A percentile compares a stretch with the other conserved stretches of the same genome.
These are phyloP conservation scores for Coemansia sp. DNA, from an alignment of 192 early-diverging fungal genomes.

Conservation along the genomic window DNA sequence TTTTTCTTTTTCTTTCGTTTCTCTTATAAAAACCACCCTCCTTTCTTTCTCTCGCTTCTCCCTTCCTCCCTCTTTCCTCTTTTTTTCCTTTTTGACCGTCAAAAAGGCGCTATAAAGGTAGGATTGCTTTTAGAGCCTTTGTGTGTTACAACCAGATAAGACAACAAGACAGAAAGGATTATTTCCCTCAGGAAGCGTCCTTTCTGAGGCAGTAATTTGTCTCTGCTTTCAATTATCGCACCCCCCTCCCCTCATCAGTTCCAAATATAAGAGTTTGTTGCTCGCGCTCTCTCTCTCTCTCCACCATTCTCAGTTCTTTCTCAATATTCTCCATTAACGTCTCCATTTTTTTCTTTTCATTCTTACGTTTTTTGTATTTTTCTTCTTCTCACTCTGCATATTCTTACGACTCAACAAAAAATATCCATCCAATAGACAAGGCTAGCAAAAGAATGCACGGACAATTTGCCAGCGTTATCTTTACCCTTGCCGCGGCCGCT, in stretches of 20 bases:
- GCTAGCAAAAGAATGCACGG: neutral
- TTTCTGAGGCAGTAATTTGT: neutral
- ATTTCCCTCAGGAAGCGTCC: neutral
- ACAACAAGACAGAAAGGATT: neutral
- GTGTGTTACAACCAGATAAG: neutral
- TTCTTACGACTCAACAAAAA: neutral
- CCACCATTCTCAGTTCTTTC: neutral
- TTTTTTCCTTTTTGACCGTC: slow-evolving; percentile 9
- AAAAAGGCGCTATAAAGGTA: slow-evolving; percentile 2
- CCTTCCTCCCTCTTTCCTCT: slow-evolving; percentile 1
- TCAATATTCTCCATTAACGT: neutral
- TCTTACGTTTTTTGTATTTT: neutral
- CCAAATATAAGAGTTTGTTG: neutral
- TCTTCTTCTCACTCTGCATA: neutral
- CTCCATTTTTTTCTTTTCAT: neutral
- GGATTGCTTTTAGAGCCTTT: neutral
- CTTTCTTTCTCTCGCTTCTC: slow-evolving; percentile 2
- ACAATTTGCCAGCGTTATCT: neutral
- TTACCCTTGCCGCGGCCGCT: neutral
- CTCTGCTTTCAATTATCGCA: neutral
- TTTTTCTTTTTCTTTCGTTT: neutral
- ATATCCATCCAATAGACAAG: neutral
- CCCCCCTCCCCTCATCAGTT: neutral
- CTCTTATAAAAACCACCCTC: neutral
- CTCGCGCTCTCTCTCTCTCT: neutral